phyloP scores from a whole-genome alignment of 305 asterid genomes.

The Ilex paraguariensis region DNA sequence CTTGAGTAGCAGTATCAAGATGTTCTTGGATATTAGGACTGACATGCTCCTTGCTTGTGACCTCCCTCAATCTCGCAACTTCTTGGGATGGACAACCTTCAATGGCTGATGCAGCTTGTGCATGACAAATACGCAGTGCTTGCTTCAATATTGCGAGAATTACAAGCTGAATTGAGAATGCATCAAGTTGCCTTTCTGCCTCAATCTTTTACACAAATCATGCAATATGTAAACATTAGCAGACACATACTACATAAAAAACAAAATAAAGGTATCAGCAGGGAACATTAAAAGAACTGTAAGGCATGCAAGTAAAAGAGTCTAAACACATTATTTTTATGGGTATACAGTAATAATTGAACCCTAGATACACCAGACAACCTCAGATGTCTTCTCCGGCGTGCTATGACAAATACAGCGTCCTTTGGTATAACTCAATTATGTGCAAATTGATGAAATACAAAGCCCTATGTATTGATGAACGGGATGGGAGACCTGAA shows the following conservation, averaged over 20 bases:
- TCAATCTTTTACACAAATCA: slow-evolving; percentile 35
- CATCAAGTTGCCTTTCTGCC: slow-evolving; percentile 64
- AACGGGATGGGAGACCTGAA: too few relatives aligned
- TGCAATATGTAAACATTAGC: slow-evolving; percentile 7
- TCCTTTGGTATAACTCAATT: too few relatives aligned
- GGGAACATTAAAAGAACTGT: not conserved
- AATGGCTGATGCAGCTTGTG: slow-evolving; percentile 62
- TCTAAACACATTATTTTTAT: not conserved
- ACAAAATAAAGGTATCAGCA: slow-evolving; percentile 3
- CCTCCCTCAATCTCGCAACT: slow-evolving; percentile 29
- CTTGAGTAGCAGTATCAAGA: slow-evolving; percentile 31
- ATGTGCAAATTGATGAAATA: too few relatives aligned
- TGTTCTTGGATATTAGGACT: slow-evolving; percentile 31
- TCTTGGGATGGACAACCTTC: slow-evolving; percentile 49
- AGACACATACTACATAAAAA: slow-evolving; percentile 6
- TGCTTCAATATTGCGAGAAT: slow-evolving; percentile 94
- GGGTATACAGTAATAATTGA: not conserved
- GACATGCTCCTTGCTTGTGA: slow-evolving; percentile 10
- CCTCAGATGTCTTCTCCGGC: not conserved
- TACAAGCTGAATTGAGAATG: slow-evolving; percentile 79
- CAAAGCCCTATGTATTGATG: too few relatives aligned
- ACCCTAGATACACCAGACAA: not conserved
- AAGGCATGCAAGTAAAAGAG: not conserved
- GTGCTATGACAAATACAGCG: too few relatives aligned
- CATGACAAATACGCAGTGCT: slow-evolving; percentile 69